These are phyloP conservation scores for Xylogone sp. DNA, from an alignment of 2,329 filamentous ascomycete genomes.

Conservation along the genomic window DNA sequence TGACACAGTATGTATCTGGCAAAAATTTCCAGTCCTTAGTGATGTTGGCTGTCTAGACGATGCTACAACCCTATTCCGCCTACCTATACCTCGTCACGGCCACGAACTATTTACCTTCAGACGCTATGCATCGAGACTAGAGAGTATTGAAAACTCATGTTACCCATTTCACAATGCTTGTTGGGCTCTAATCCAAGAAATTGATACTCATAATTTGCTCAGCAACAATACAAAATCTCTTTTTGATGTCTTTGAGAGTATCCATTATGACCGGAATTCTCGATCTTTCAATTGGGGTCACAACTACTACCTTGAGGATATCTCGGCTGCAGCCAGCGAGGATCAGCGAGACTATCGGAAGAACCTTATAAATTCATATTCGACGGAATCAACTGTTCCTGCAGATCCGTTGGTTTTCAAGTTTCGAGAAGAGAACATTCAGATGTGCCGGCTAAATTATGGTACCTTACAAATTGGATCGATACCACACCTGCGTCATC, in stretches of 20 bases:
- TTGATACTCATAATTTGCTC: not conserved
- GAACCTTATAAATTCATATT: slow-evolving; percentile 5
- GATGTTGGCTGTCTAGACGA: slow-evolving; percentile 4
- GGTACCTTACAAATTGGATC: too few species aligned
- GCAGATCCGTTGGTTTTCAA: slow-evolving; percentile 7
- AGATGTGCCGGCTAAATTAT: too few species aligned
- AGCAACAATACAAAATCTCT: slow-evolving; percentile 1
- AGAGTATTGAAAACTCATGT: slow-evolving; percentile 1
- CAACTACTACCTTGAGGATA: slow-evolving; percentile 7
- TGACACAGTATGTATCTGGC: slow-evolving; percentile 4
- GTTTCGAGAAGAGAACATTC: too few species aligned
- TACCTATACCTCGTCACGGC: slow-evolving; percentile 3
- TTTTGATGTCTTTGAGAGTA: slow-evolving; percentile 7
- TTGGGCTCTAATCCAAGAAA: slow-evolving; percentile 7
- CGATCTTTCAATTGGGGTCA: slow-evolving; percentile 7
- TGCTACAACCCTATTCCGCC: slow-evolving; percentile 2
- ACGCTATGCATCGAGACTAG: not conserved
- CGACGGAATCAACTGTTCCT: slow-evolving; percentile 1
- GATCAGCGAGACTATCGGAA: not conserved
- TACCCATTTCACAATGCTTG: slow-evolving; percentile 8
- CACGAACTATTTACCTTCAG: slow-evolving; percentile 4
- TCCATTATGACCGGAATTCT: slow-evolving; percentile 6
- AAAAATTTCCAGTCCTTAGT: slow-evolving; percentile 2
- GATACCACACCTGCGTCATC: too few species aligned
- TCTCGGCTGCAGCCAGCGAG: slow-evolving; percentile 3